Base-by-base conservation (phyloP, 1,284 basidiomycete genomes). In the Ceratobasidium sp. region DNA sequence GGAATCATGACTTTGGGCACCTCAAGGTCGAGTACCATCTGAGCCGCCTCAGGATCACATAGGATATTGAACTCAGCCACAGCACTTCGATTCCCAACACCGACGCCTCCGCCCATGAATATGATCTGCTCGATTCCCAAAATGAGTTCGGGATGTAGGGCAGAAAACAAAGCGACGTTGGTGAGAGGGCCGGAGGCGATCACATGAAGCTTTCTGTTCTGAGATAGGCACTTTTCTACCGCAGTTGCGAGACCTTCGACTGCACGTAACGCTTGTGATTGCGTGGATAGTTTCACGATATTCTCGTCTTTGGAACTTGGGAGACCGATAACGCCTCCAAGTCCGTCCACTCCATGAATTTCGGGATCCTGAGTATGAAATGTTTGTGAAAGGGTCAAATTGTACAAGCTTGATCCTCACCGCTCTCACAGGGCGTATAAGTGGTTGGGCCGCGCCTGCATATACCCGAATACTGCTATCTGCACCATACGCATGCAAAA, bases 91-190 rank as follows among this genome's bases (percentile, higher is more conserved):
- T 94, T 95, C 0, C 93, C 93, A 14, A 92, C 78, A 3, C 93
- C 93, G n/a, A 93, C 88, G 0, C 88, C 73, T 46, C 93, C 93
- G n/a, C 94, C 93, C 93, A 95, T 95, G 78, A 94, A 92, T 3
- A 94, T 90, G 73, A 95, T 87, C 76, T 92, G 87, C 74, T 91
- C 89, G 4, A 94, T 82, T 9, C 85, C 89, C 1, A 84, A 84
- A n/a, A 93, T 78, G 8, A 95, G 82, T 49, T 92, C 87, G 0
- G 91, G 87, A 79, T 91, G 91, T 0, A 88, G 86, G 73, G 86
- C 86, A 21, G 91, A 84, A 78, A 95, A 93, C 1, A 94, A 81
- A 0, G 91, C 93, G 44, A 92, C 84, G 76, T 95, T 95, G n/a
- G 93, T 95, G 87, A 93, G 88, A 2, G 93, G 90, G 0, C 93